Evolutionary conservation across 371 early-diverging fungal species (phyloP).

Genomic region (Mucor velutinosus): DNA sequence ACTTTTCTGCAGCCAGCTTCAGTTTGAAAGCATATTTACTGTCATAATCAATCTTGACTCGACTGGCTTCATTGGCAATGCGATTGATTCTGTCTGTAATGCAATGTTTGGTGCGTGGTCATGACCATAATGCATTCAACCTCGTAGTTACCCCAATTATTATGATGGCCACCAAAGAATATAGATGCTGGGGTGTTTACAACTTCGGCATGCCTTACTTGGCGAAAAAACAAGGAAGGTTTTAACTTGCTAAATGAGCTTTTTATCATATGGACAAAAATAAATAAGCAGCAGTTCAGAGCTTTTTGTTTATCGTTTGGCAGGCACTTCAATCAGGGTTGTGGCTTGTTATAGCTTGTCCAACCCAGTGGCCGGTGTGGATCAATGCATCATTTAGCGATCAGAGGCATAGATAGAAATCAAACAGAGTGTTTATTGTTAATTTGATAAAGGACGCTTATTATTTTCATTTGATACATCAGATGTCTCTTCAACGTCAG

Average conservation of each 20-base stretch:
- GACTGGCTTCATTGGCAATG: slow-evolving; percentile 14
- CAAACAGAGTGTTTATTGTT: background rate
- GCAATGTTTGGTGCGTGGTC: background rate
- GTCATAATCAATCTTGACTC: slow-evolving; percentile 31
- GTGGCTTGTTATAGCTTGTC: background rate
- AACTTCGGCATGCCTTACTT: slow-evolving; percentile 17
- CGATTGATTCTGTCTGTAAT: slow-evolving; percentile 14
- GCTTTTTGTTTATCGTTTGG: background rate
- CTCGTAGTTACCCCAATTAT: slow-evolving; percentile 17
- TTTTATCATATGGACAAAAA: background rate
- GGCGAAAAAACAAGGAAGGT: background rate
- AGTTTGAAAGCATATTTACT: slow-evolving; percentile 73
- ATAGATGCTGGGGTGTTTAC: slow-evolving; percentile 6
- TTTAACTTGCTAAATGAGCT: background rate
- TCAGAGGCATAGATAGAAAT: background rate
- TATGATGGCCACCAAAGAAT: slow-evolving; percentile 11
- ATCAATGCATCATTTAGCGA: background rate
- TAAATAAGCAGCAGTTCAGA: background rate
- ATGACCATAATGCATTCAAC: background rate
- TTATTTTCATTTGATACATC: slow-evolving; percentile 17
- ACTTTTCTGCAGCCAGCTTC: slow-evolving; percentile 62
- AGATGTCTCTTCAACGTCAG: background rate
- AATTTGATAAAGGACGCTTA: slow-evolving; percentile 8
- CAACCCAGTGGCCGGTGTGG: too few species aligned
- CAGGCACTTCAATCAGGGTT: background rate